Evolutionary conservation across 768 basidiomycete genomes (phyloP), one percentile per base, ranked within the genome.

Genomic region (Boletus bicolor): DNA sequence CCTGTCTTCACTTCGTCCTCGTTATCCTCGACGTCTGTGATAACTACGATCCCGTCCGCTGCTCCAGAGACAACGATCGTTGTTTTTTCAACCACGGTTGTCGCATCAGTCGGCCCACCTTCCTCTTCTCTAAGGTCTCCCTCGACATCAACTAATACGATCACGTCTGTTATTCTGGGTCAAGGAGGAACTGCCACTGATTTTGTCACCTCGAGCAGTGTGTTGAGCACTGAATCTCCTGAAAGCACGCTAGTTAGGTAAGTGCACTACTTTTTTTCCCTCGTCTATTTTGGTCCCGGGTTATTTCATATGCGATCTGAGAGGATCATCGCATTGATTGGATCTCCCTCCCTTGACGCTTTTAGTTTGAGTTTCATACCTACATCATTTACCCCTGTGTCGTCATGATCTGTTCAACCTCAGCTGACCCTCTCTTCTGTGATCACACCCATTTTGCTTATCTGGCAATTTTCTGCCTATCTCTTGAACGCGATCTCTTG

Each of bases 161-260:
- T 64, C 44, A 65, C 54, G 2, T 65, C 71, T 14, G 11, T 59
- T 17, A 0, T 68, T 36, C 32, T 10, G n/a, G 63, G 46, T 28
- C 56, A 55, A 46, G 58, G 41, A 3, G 62, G 41, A 19, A 60
- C 63, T 5, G 45, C 48, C 14, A 64, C 69, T 7, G 46, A 55
- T 7, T 58, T 62, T 35, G 46, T 67, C 37, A 59, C 66, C 14
- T 57, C 67, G 10, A 67, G 57, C 24, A 35, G 45, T 8, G 64
- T 55, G 19, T 57, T 72, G 42, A 72, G 69, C 34, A 71, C 69
- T 0, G 43, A 62, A 37, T 9, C 36, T 30, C 52, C 62, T 17
- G 53, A 42, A 39, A 51, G 24, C 2, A 14, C 39, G 0, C 17
- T 59, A 11, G 46, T 44, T 34, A 43, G 63, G 70, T 71, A 46